These are phyloP conservation scores for Strobilomyces dryophilus DNA, from an alignment of 768 basidiomycete genomes.

Conservation along the genomic window DNA sequence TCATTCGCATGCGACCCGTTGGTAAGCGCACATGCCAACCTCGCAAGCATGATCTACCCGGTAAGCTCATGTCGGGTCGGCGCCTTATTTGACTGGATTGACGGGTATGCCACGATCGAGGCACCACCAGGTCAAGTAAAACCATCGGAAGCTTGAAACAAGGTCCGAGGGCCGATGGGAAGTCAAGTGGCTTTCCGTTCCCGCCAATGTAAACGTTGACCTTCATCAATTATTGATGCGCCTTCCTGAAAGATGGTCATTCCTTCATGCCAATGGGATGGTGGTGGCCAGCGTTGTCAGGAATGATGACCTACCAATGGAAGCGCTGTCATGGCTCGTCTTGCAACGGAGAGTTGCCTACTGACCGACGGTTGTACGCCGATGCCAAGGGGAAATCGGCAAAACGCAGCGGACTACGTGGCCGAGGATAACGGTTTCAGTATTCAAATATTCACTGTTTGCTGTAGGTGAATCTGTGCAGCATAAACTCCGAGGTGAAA, in stretches of 20 bases:
- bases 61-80: not conserved
- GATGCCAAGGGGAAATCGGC: not conserved
- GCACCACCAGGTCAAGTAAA: not conserved
- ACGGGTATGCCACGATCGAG: not conserved
- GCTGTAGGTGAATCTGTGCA: not conserved
- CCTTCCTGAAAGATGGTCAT: not conserved
- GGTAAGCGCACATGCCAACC: conserved; percentile 12
- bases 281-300: not conserved
- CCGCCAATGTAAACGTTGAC: not conserved
- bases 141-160: not conserved
- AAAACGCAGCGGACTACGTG: not conserved
- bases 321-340: not conserved
- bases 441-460: not conserved
- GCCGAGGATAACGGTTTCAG: not conserved
- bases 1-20: not conserved
- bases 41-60: conserved; percentile 1
- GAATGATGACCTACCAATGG: not conserved
- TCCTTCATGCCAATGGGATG: not conserved
- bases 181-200: not conserved
- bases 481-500: not conserved
- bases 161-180: not conserved
- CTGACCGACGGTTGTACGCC: not conserved
- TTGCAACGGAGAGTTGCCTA: not conserved
- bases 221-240: not conserved
- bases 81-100: not conserved